phyloP scores from a whole-genome alignment of 2,329 filamentous ascomycete species.

The Diaporthe citrichinensis region DNA sequence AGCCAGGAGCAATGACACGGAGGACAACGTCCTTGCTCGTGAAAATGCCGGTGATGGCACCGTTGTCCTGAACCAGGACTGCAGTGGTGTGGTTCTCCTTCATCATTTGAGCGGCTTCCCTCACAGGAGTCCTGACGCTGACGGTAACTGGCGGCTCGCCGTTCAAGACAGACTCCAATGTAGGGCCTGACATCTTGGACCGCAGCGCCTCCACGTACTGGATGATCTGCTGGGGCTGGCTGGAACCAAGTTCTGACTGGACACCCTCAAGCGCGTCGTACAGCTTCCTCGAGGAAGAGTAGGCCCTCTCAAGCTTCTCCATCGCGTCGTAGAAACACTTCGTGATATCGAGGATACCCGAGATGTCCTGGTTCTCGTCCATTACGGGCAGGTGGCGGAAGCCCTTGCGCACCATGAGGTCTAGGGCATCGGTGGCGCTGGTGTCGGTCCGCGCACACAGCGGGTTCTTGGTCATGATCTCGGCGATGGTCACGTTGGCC shows the following conservation, averaged over 20 bases:
- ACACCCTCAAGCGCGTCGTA: conserved; percentile 98
- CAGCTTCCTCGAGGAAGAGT: conserved; percentile 96
- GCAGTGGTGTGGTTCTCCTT: conserved; percentile 99
- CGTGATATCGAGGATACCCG: conserved; percentile 97
- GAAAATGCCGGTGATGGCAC: conserved; percentile 98
- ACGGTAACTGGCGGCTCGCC: conserved; percentile 94
- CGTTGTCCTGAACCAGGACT: conserved; percentile 95
- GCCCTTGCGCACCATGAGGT: conserved; percentile 98
- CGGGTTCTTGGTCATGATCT: conserved; percentile 99
- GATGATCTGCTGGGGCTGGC: conserved; percentile 98
- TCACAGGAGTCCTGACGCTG: conserved; percentile 94
- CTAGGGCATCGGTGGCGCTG: conserved; percentile 95
- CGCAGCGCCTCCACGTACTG: conserved; percentile 98
- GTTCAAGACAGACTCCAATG: conserved; percentile 92
- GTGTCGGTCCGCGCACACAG: conserved; percentile 97
- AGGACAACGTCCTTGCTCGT: conserved; percentile 99
- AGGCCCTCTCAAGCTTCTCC: conserved; percentile 98
- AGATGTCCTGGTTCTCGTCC: conserved; percentile 99
- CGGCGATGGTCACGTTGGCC: conserved; percentile 90
- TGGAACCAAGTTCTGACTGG: conserved; percentile 94
- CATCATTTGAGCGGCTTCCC: conserved; percentile 95
- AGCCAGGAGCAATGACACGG: conserved; percentile 94
- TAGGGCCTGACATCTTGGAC: conserved; percentile 97
- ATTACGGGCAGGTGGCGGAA: conserved; percentile 98
- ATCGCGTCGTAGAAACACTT: conserved; percentile 99